Evolutionary conservation across 176 grass and related monocot genomes (phyloP), one percentile per base, ranked within the genome.

Genomic region (Otatea glauca): DNA sequence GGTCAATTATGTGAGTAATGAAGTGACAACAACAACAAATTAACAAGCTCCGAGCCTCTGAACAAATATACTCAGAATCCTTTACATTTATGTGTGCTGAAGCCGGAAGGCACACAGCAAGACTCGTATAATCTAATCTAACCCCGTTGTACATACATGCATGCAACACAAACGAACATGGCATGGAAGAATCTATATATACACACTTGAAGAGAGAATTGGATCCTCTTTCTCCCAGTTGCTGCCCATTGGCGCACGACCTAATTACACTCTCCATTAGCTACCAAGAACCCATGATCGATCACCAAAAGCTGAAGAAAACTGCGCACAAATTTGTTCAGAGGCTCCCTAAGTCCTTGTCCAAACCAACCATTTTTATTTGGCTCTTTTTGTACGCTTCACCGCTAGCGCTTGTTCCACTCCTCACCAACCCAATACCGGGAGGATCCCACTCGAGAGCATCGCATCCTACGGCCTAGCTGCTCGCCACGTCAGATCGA

Each of bases 401-500:
- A 43, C 25, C 67, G 15, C 67, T 17, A 7, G 0, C 12, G 11
- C 44, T 58, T 82, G 61, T 39, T 70, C 83, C 78, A 1, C 34
- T 34, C 34, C 34, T 89, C 78, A 72, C 54, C 88, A 86, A 86
- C 83, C 72, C 25, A 77, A 68, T 58, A 3, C 21, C 13, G 48
- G 27, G 13, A 39, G 78, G 62, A n/a, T n/a, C n/a, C n/a, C n/a
- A 73, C 45, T 21, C 11, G 64, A 17, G n/a, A 12, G 37, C 67
- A 41, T 73, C 13, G 20, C 49, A 70, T 77, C 72, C 56, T 71
- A 82, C 72, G 77, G 66, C 16, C 37, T 20, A 39, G 0, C 2
- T 47, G 8, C 81, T 5, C 44, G 81, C 74, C 86, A 88, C 66
- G 79, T 88, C 71, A 35, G 10, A 18, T 74, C 59, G 2, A 68